phyloP scores from a whole-genome alignment of 2,329 filamentous ascomycete species.

The Hypomyces rosellus region DNA sequence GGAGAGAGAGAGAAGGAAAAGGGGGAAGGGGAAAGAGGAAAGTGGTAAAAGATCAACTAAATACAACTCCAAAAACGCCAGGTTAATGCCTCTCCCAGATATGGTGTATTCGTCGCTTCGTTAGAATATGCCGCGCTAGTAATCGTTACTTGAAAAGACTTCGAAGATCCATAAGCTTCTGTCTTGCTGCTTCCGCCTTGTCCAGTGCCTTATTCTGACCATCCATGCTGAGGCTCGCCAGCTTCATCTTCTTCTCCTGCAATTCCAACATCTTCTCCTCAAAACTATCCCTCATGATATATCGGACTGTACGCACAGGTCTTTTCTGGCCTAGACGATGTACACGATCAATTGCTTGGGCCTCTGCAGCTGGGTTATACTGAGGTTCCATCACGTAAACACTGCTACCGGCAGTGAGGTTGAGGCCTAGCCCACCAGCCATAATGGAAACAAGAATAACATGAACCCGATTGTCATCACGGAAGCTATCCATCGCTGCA shows the following conservation, averaged over 20 bases:
- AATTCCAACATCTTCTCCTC: slow-evolving; percentile 89
- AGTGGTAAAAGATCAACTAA: neutral
- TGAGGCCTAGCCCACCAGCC: slow-evolving; percentile 85
- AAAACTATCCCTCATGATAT: slow-evolving; percentile 84
- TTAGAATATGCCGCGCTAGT: neutral
- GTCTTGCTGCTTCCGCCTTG: slow-evolving; percentile 50
- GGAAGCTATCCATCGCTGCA: slow-evolving; percentile 70
- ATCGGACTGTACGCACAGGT: slow-evolving; percentile 79
- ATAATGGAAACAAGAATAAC: slow-evolving; percentile 90
- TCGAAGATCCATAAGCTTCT: slow-evolving; percentile 53
- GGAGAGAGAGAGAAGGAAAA: neutral
- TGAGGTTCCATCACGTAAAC: slow-evolving; percentile 99
- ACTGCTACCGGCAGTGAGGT: slow-evolving; percentile 78
- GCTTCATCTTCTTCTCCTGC: slow-evolving; percentile 85
- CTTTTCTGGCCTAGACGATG: slow-evolving; percentile 86
- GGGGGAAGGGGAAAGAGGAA: neutral
- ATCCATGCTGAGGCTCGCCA: slow-evolving; percentile 83
- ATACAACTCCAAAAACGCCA: slow-evolving; percentile 1
- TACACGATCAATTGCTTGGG: slow-evolving; percentile 94
- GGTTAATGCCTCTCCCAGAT: neutral
- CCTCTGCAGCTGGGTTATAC: slow-evolving; percentile 97
- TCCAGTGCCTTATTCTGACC: slow-evolving; percentile 48
- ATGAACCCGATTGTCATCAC: slow-evolving; percentile 61
- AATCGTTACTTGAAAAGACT: slow-evolving; percentile 47
- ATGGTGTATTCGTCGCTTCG: neutral